Conservation (phyloP, 2,329 filamentous ascomycete genomes). For the Chalaropsis ovoidea region DNA sequence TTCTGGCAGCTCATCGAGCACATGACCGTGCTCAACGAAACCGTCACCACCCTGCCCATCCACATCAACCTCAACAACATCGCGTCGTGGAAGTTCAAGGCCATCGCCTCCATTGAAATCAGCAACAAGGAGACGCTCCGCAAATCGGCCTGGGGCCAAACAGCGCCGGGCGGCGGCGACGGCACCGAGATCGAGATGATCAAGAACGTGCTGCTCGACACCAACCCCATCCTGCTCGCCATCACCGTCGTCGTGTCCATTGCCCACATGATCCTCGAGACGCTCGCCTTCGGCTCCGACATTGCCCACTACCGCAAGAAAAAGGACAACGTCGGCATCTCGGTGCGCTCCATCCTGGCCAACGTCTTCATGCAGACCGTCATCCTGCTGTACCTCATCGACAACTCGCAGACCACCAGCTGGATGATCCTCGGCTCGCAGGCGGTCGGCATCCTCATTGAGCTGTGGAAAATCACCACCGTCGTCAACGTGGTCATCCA, state of each 20-base stretch:
- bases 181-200: conserved; percentile 93
- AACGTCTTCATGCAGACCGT: conserved; percentile 96
- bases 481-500: conserved; percentile 80
- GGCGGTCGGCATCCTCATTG: conserved; percentile 63
- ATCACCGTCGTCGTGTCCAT: conserved; percentile 78
- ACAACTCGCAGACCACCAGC: conserved; percentile 94
- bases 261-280: conserved; percentile 89
- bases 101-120: conserved; percentile 75
- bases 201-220: conserved; percentile 90
- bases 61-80: conserved; percentile 77
- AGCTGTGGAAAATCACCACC: conserved; percentile 91
- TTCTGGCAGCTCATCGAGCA: conserved; percentile 93
- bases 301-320: conserved; percentile 98
- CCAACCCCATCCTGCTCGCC: conserved; percentile 79
- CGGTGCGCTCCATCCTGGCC: conserved; percentile 86
- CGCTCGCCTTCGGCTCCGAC: conserved; percentile 91
- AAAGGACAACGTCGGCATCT: conserved; percentile 97
- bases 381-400: conserved; percentile 92
- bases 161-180: conserved; percentile 68
- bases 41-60: conserved; percentile 69
- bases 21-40: conserved; percentile 86
- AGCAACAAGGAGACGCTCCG: conserved; percentile 74
- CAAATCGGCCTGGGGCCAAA: conserved; percentile 63
- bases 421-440: conserved; percentile 98
- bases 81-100: conserved; percentile 78